Evolutionary conservation across 768 basidiomycete species (phyloP), one percentile per base, ranked within the genome.

Genomic region (Tricholomella constricta): DNA sequence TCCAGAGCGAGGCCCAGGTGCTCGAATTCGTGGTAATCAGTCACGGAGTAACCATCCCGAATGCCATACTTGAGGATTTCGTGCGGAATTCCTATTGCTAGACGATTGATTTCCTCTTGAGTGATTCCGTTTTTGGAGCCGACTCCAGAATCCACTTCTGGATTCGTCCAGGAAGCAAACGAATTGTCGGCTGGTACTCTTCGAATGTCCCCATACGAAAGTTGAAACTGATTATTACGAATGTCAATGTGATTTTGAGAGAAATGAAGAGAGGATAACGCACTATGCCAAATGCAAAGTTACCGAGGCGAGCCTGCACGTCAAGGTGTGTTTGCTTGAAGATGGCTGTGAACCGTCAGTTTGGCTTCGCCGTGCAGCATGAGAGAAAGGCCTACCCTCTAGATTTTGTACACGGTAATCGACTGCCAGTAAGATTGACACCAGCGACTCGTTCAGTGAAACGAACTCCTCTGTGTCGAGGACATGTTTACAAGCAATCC

Each of bases 271-370:
- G 35, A 25, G 6, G 20, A 26, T 20, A 26, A 54, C 68, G 43
- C 37, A 73, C 73, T 40, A 74, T 62, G 10, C 73, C 73, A 52
- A 74, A 74, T 2, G 73, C 72, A 36, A 71, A 70, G 37, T 72
- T 74, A 8, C 67, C 67, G 8, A 74, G 61, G 10, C 64, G 63
- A 17, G 64, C 56, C 50, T 68, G 62, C 2, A 71, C 65, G 47
- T 74, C 70, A 2, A 68, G 57, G 26, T 72, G 63, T 0, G 66
- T 71, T 49, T 74, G 70, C 38, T 70, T 72, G 59, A 72, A 72
- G 2, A 73, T 60, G 11, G 72, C 72, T 71, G 22, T 2, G 20
- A 38, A 20, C 5, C 4, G 34, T 54, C 36, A 51, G 22, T 27
- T 17, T 6, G 17, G 7, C 40, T 34, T 3, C 5, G 15, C 14